Evolutionary conservation across 2,329 filamentous ascomycete species (phyloP), one percentile per base, ranked within the genome.

Genomic region (Parafenestella ontariensis): DNA sequence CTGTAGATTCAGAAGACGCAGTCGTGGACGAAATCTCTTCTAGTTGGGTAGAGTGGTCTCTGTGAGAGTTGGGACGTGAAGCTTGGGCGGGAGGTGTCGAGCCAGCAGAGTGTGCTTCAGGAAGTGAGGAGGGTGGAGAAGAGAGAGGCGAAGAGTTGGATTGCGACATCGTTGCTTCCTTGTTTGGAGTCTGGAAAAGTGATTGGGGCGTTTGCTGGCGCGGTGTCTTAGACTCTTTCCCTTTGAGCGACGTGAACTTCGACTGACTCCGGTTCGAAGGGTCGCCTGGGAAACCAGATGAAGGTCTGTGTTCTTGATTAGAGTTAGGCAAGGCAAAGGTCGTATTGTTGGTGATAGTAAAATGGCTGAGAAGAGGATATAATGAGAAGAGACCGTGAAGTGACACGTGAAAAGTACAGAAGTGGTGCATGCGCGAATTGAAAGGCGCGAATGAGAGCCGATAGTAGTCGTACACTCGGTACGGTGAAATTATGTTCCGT

Each of bases 61-160:
- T 13, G 28, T n/a, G n/a, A n/a, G n/a, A n/a, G n/a, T n/a, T n/a
- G n/a, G 24, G 24, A 26, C 24, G 17, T 24, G 45, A 17, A n/a
- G 18, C 31, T 17, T 52, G 50, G 13, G 13, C 18, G 18, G 37
- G 42, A 36, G 46, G 37, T 3, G 33, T 46, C 13, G 52, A 48
- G 10, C 15, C 28, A 26, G 24, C 6, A 2, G 37, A 47, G n/a
- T 37, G 37, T 17, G 47, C 43, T 34, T 54, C 49, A 28, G 34
- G 28, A 31, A 42, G 15, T 11, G 34, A 26, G 7, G 58, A 51
- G 11, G 37, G 50, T 6, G 51, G 43, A 0, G 56, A 59, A 23
- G 64, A 64, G 7, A 63, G 49, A 9, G 64, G 48, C 17, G 60
- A 61, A 17, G 56, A 58, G 36, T 34, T 23, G 13, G 48, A 23